Percentiles rank a stretch among this genome's conserved stretches.
Conservation (phyloP, 2,329 filamentous ascomycete genomes). For the Coniochaeta sp. region DNA sequence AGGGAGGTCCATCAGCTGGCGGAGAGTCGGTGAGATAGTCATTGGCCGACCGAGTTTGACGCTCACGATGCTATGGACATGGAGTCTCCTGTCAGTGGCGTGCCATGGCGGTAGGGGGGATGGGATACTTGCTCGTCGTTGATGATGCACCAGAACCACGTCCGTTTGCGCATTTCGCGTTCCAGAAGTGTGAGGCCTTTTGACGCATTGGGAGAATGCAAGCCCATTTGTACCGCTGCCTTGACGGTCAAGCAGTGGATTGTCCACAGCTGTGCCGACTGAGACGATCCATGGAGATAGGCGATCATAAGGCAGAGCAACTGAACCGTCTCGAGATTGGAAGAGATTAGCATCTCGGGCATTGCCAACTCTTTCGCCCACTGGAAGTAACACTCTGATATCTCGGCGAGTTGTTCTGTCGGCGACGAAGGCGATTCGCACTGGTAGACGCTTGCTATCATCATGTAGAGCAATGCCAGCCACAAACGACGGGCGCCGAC, state of each 20-base stretch:
- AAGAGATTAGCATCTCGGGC: conserved; percentile 1
- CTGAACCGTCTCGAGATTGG: conserved; percentile 2
- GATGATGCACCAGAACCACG: not conserved
- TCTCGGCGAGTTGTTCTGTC: not conserved
- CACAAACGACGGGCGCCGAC: conserved; percentile 1
- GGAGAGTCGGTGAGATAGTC: not conserved
- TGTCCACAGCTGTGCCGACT: conserved; percentile 3
- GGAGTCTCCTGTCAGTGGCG: not conserved
- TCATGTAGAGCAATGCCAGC: conserved; percentile 4
- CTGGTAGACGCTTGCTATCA: conserved; percentile 1
- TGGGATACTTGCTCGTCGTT: not conserved
- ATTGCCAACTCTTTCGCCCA: conserved; percentile 3
- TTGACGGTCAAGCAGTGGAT: conserved; percentile 2
- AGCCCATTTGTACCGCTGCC: conserved; percentile 2
- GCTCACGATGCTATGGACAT: not conserved
- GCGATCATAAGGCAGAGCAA: conserved; percentile 1
- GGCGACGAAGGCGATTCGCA: not conserved
- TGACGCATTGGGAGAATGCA: not conserved
- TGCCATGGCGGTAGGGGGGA: not conserved
- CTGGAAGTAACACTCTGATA: conserved; percentile 3
- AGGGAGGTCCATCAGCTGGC: not conserved
- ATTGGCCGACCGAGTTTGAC: conserved; percentile 2
- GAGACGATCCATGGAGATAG: conserved; percentile 1
- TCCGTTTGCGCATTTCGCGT: not conserved
- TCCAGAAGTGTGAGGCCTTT: not conserved